Evolutionary conservation across 345 rosid species (phyloP), one percentile per base, ranked within the genome.

Genomic region (Diplotaxis tenuifolia): DNA sequence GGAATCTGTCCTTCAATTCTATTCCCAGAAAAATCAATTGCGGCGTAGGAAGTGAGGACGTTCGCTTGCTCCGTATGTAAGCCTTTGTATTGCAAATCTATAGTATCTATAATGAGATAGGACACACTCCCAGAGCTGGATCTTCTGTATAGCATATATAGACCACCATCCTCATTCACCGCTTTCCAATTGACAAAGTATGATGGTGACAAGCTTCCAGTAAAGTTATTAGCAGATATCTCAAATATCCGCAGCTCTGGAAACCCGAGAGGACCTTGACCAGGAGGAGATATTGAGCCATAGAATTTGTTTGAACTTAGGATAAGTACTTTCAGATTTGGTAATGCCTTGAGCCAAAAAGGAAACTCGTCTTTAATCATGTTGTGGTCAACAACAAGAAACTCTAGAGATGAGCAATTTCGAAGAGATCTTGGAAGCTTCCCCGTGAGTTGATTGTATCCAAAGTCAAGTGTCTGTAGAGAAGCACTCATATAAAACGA

Each of bases 1-100:
- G 72, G 77, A 65, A 74, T 74, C 28, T 54, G 29, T 54, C 59
- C 59, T 54, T 54, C 16, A 27, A 54, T 31, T 52, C 60, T 25
- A 62, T 75, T 75, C 7, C 78, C 78, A 15, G 79, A 75, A 47
- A 54, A n/a, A n/a, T n/a, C n/a, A n/a, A n/a, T n/a, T n/a, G n/a
- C n/a, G n/a, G n/a, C n/a, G n/a, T n/a, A n/a, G 9, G 25, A 12
- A 2, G 3, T 54, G 22, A 54, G 27, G 10, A 75, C 47, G 14
- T 20, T 53, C 15, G 63, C 74, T 68, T 75, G 74, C 74, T 75
- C 79, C 74, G 68, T 75, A 20, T 27, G 68, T 20, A 75, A 23
- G 62, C 79, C 70, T 75, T 65, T 75, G 70, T 65, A 74, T 12
- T 47, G 72, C 40, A 74, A 58, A 66, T 74, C 72, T 52, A 74